A percentile compares a stretch with the other conserved stretches of the same genome.
Evolutionary conservation across 2,329 filamentous ascomycete genomes (phyloP).

Genomic region (Colletotrichum karsti): DNA sequence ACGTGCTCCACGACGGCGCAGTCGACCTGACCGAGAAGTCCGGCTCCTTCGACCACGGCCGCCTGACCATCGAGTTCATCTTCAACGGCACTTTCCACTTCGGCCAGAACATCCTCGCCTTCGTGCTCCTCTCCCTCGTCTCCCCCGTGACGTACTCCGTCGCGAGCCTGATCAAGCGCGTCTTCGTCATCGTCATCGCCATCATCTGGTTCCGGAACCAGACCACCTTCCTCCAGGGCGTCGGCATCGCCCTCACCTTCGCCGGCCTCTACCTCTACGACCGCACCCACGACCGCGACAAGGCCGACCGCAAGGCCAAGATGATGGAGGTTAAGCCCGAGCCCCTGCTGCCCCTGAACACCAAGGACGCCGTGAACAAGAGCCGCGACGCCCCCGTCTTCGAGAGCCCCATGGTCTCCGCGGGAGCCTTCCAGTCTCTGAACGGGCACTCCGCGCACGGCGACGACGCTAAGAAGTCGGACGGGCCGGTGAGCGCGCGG

Average conservation of each 20-base stretch:
- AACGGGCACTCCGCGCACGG: constrained; percentile 52
- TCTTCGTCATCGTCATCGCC: constrained; percentile 94
- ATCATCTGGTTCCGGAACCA: constrained; percentile 96
- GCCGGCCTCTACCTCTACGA: constrained; percentile 95
- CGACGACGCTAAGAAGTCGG: constrained; percentile 65
- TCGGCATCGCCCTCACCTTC: constrained; percentile 90
- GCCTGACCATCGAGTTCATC: constrained; percentile 82
- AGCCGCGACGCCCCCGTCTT: constrained; percentile 43
- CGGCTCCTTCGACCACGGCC: constrained; percentile 79
- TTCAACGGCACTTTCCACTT: constrained; percentile 99
- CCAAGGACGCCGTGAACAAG: constrained; percentile 46
- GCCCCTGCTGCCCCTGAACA: constrained; percentile 73
- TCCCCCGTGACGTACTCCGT: constrained; percentile 98
- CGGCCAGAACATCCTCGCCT: constrained; percentile 94
- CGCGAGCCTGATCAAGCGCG: constrained; percentile 93
- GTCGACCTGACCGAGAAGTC: constrained; percentile 68
- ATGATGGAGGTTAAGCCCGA: constrained; percentile 63
- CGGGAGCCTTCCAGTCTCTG: constrained; percentile 41
- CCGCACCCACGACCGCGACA: constrained; percentile 86
- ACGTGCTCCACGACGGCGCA: constrained; percentile 83
- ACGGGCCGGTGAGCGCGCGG: constrained; percentile 52
- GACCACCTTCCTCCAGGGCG: constrained; percentile 82
- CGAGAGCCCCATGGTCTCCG: constrained; percentile 43
- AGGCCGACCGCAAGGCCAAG: constrained; percentile 84
- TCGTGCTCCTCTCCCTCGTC: constrained; percentile 89